Evolutionary conservation across 441 rosid species (phyloP).

Genomic region (Bocquillonia castaneifolia): DNA sequence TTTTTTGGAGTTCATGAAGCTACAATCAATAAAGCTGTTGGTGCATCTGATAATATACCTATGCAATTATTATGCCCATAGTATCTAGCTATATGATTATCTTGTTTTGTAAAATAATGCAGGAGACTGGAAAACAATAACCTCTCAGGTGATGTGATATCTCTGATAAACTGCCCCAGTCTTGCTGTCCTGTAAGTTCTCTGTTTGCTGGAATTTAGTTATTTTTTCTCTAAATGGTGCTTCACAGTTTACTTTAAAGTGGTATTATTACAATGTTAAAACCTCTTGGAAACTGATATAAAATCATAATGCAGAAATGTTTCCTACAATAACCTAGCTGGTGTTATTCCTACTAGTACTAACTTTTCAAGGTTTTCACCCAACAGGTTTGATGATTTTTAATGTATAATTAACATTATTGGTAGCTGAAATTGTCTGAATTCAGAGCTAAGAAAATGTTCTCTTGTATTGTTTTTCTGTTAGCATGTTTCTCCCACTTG

Average conservation of each 20-base stretch:
- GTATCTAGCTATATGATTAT: background rate
- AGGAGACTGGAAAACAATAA: slow-evolving; percentile 77
- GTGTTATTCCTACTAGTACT: slow-evolving; percentile 67
- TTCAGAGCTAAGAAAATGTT: too few species aligned
- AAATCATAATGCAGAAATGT: slow-evolving; percentile 54
- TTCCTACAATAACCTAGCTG: slow-evolving; percentile 72
- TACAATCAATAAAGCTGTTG: too few species aligned
- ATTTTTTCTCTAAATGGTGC: background rate
- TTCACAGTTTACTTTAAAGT: slow-evolving; percentile 6
- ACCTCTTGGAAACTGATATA: slow-evolving; percentile 7
- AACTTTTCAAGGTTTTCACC: slow-evolving; percentile 73
- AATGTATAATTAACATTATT: background rate
- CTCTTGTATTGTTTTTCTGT: too few species aligned
- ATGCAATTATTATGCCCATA: background rate
- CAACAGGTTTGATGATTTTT: slow-evolving; percentile 45
- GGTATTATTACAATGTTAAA: background rate
- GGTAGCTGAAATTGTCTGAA: background rate
- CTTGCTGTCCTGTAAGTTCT: slow-evolving; percentile 56
- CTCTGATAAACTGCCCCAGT: slow-evolving; percentile 65
- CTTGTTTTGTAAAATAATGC: slow-evolving; percentile 24
- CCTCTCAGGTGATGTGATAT: slow-evolving; percentile 62
- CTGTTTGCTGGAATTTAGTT: too few species aligned
- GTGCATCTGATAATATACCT: too few species aligned
- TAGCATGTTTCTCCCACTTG: too few species aligned
- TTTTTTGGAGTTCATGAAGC: too few species aligned